Evolutionary conservation across 1,139 yeast species (phyloP).

Genomic region (Torulaspora pretoriensis): DNA sequence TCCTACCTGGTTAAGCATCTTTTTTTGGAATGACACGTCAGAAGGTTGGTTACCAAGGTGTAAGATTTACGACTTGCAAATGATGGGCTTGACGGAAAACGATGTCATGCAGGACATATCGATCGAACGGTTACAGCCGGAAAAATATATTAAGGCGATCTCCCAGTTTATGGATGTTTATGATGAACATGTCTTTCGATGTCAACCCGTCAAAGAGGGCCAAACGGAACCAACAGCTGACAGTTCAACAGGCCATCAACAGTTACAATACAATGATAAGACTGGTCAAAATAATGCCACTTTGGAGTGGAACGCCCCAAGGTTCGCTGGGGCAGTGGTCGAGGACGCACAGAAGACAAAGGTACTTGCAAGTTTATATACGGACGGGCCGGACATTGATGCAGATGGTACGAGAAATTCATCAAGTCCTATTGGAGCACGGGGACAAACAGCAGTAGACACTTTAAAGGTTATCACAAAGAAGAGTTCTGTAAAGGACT

Average conservation of each 20-base stretch:
- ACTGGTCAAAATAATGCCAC: constrained; percentile 9
- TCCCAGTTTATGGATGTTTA: constrained; percentile 56
- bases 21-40: constrained; percentile 70
- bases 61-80: constrained; percentile 89
- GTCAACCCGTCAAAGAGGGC: constrained; percentile 2
- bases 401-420: constrained; percentile 4
- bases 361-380: constrained; percentile 22
- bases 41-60: constrained; percentile 84
- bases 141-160: constrained; percentile 35
- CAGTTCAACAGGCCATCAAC: background rate
- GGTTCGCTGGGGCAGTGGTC: constrained; percentile 24
- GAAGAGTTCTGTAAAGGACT: constrained; percentile 22
- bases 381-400: constrained; percentile 1
- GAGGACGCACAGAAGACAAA: constrained; percentile 25
- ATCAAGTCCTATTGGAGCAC: constrained; percentile 1
- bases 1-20: constrained; percentile 92
- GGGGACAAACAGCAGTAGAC: constrained; percentile 23
- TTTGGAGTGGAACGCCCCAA: constrained; percentile 28
- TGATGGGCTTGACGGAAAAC: constrained; percentile 97
- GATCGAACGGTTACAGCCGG: constrained; percentile 20
- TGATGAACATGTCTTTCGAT: constrained; percentile 52
- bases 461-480: constrained; percentile 29
- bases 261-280: constrained; percentile 1
- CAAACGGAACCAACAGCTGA: background rate
- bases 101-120: constrained; percentile 45